A percentile compares a stretch with the other conserved stretches of the same genome.
Evolutionary conservation across 306 rosid genomes (phyloP).

Genomic region (Adenanthera pavonina): DNA sequence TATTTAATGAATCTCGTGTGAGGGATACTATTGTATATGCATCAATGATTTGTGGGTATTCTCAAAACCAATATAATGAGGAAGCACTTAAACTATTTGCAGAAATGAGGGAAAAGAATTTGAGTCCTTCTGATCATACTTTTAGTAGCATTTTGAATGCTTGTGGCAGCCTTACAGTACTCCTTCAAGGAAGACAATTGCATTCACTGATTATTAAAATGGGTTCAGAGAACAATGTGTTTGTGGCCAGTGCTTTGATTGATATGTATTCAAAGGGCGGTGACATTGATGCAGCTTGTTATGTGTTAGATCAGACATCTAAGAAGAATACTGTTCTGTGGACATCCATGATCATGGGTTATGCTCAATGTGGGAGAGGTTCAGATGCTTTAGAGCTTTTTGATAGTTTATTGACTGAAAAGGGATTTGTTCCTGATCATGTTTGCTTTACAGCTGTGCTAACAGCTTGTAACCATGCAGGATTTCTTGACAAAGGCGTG

Average conservation of each 20-base stretch:
- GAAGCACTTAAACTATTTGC: slow-evolving; percentile 58
- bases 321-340: slow-evolving; percentile 55
- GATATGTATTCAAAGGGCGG: slow-evolving; percentile 81
- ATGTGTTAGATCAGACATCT: slow-evolving; percentile 53
- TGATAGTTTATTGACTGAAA: slow-evolving; percentile 49
- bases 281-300: slow-evolving; percentile 53
- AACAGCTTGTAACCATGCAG: slow-evolving; percentile 72
- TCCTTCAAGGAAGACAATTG: slow-evolving; percentile 59
- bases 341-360: slow-evolving; percentile 73
- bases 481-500: slow-evolving; percentile 60
- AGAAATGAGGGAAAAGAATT: slow-evolving; percentile 55
- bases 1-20: slow-evolving; percentile 52
- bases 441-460: slow-evolving; percentile 63
- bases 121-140: slow-evolving; percentile 62
- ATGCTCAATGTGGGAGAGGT: slow-evolving; percentile 66
- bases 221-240: slow-evolving; percentile 65
- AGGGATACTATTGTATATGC: slow-evolving; percentile 59
- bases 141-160: slow-evolving; percentile 60
- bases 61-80: slow-evolving; percentile 50
- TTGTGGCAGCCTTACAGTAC: slow-evolving; percentile 61
- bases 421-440: slow-evolving; percentile 55
- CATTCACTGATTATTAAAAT: slow-evolving; percentile 63
- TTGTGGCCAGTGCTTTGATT: slow-evolving; percentile 63
- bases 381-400: slow-evolving; percentile 66
- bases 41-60: slow-evolving; percentile 69